Evolutionary conservation across 176 grass and related monocot genomes (phyloP), one percentile per base, ranked within the genome.

Genomic region (Musa schizocarpa): DNA sequence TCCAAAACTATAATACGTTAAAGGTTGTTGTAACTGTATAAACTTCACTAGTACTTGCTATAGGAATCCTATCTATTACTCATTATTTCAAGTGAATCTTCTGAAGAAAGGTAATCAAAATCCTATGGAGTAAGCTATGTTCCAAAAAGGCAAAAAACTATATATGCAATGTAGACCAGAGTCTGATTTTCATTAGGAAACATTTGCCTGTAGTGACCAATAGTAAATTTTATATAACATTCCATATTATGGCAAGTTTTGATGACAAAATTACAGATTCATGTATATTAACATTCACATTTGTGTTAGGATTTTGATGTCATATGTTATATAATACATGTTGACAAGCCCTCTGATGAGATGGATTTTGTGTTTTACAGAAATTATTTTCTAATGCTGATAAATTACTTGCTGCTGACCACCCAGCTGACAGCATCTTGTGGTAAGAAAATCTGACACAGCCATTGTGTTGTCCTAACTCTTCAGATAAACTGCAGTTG

Each of bases 311-410:
- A n/a, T 11, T 76, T 65, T 21, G 54, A 77, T 52, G 65, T 10
- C 25, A 68, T 29, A 78, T 54, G 51, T 23, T 68, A 22, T 51
- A 54, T 68, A 24, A 12, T 55, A 59, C 52, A 67, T 74, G n/a
- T 48, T 65, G 29, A 49, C 75, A 59, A 69, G n/a, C 50, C 19
- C 20, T 80, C 71, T 85, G 43, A 82, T 81, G 69, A 54, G 78
- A 52, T 77, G 19, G 8, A 65, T 68, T 87, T 83, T 65, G 13
- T 83, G 71, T 80, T 52, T 21, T 65, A 69, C 88, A 97, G 94
- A 90, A 83, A 78, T 72, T 97, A 79, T 83, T 93, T 82, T 76
- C 74, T 68, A 97, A 84, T 86, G 78, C 90, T 66, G 94, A 97
- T 78, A 90, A 83, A 79, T 74, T 89, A 72, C 65, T 93, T 75